Evolutionary conservation across 2,329 filamentous ascomycete genomes (phyloP).

Genomic region (Sarocladium oryzae): DNA sequence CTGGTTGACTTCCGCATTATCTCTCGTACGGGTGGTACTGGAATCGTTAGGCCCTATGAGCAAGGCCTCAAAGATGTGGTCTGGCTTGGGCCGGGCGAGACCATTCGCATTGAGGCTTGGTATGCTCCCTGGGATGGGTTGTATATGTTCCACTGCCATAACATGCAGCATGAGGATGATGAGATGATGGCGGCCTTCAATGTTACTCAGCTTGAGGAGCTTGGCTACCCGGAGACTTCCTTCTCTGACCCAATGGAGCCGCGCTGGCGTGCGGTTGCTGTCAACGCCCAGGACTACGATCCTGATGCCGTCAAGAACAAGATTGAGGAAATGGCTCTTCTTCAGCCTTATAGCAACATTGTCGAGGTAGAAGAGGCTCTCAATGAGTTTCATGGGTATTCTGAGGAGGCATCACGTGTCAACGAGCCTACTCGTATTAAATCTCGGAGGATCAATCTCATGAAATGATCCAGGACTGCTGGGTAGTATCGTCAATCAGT

Average conservation of each 20-base stretch:
- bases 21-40: slow-evolving; percentile 34
- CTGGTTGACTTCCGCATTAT: slow-evolving; percentile 47
- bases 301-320: neutral
- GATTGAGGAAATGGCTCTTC: neutral
- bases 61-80: slow-evolving; percentile 47
- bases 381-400: neutral
- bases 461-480: neutral
- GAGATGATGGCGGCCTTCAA: slow-evolving; percentile 43
- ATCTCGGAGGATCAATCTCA: neutral
- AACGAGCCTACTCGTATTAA: neutral
- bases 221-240: slow-evolving; percentile 27
- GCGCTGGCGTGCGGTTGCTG: neutral
- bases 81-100: slow-evolving; percentile 40
- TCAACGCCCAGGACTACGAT: neutral
- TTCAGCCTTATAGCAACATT: slow-evolving; percentile 6
- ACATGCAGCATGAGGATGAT: slow-evolving; percentile 37
- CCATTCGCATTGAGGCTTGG: slow-evolving; percentile 35
- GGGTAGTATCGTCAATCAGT: too few relatives aligned
- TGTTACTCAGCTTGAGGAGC: slow-evolving; percentile 28
- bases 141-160: slow-evolving; percentile 45
- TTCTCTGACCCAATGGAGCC: slow-evolving; percentile 5
- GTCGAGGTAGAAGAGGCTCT: neutral
- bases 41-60: slow-evolving; percentile 37
- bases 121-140: slow-evolving; percentile 38
- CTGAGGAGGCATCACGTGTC: neutral